phyloP scores from a whole-genome alignment of 2,329 filamentous ascomycete genomes.

The Colletotrichum lentis region DNA sequence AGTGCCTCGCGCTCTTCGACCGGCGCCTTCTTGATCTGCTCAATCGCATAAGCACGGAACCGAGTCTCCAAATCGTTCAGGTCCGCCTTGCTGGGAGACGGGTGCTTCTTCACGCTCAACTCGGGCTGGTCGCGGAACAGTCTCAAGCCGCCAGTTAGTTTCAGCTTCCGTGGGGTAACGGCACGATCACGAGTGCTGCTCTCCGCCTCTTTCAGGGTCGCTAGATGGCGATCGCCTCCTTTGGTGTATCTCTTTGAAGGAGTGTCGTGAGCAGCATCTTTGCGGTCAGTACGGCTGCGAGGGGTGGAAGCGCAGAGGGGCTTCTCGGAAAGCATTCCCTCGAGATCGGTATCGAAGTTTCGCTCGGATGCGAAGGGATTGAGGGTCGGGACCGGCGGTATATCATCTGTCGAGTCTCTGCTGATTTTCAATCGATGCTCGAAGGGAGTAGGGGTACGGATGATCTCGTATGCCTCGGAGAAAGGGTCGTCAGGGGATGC shows the following conservation, averaged over 20 bases:
- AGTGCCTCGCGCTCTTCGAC: conserved; percentile 22
- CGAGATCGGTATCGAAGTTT: conserved; percentile 50
- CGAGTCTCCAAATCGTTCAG: conserved; percentile 50
- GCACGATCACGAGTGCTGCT: neutral
- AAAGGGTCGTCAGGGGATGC: conserved; percentile 45
- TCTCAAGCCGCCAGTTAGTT: conserved; percentile 4
- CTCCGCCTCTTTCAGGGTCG: neutral
- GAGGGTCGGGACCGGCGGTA: conserved; percentile 17
- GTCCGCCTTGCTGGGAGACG: conserved; percentile 54
- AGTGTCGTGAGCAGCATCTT: conserved; percentile 11
- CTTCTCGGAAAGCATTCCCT: conserved; percentile 49
- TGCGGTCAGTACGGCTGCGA: conserved; percentile 37
- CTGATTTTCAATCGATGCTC: conserved; percentile 37
- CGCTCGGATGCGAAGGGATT: conserved; percentile 49
- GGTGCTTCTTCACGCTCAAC: conserved; percentile 51
- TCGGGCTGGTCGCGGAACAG: conserved; percentile 20
- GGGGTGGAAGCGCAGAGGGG: conserved; percentile 53
- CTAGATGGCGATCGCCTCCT: neutral
- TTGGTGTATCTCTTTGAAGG: conserved; percentile 22
- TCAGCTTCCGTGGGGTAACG: conserved; percentile 14
- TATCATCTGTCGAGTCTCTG: conserved; percentile 18
- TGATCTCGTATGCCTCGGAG: conserved; percentile 38
- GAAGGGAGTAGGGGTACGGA: conserved; percentile 41
- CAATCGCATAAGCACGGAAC: conserved; percentile 41
- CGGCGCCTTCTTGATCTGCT: conserved; percentile 26